Base-by-base conservation (phyloP, 371 early-diverging fungal genomes). In the Lichtheimia corymbifera region DNA sequence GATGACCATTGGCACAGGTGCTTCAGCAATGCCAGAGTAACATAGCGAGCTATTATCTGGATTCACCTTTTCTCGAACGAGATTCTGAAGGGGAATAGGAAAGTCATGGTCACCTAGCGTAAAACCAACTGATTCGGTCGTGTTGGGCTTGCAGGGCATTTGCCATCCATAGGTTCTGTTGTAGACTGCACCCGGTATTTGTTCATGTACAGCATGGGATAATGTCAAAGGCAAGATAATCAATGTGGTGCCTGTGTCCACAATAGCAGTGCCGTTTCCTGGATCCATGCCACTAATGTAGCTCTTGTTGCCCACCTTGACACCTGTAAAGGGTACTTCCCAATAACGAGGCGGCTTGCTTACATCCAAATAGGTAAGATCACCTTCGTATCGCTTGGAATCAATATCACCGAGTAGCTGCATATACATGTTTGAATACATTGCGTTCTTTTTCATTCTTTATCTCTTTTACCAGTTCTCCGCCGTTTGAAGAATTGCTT, bases 181-280 rank as follows among this genome's bases (percentile, higher is more conserved):
- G 49, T 71, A 77, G 7, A 64, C 40, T 6, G 84, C 68, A 6
- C 76, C 80, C n/a, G 80, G 79, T 20, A 84, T 81, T 0, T 59
- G 59, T 7, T 55, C 62, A 59, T 84, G 84, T 28, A 84, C 72
- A 3, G 68, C 65, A 15, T 66, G 57, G 4, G 80, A 71, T 5
- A 82, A 57, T 7, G 57, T 55, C 0, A 71, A 50, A 4, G 84
- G 83, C 0, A 71, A 40, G 27, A 78, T 61, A 18, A 73, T 67
- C 18, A 74, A 53, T 1, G 70, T 65, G 40, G 69, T 82, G 54
- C 84, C 84, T 12, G 84, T 82, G 40, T 84, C 84, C 11, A 84
- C 63, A 54, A 82, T 74, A 20, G 78, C 83, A 30, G 55, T 58
- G 42, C 47, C 45, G 15, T 55, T 41, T 4, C 64, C 56, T 35